Evolutionary conservation across 768 basidiomycete genomes (phyloP), one percentile per base, ranked within the genome.

Genomic region (Leccinum incarnatum): DNA sequence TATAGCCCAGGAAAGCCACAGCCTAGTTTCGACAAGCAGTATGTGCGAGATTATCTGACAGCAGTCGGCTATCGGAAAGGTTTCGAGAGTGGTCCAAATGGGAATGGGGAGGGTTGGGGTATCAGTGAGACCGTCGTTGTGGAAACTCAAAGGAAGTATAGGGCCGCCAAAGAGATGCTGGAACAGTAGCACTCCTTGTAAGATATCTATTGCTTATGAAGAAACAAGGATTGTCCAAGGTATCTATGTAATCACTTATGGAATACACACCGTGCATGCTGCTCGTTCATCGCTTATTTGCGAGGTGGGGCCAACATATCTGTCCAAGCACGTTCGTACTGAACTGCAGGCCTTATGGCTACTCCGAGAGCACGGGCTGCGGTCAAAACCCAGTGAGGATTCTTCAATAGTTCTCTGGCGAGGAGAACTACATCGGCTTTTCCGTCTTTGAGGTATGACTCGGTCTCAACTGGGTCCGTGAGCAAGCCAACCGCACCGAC

Each of bases 21-120:
- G 74, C 84, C 88, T 19, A 93, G 93, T 68, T 98, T 97, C 68
- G 97, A 98, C 73, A 99, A 98, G 76, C 97, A 99, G 75, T 98
- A 90, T 67, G 76, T 98, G 56, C 79, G 97, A 19, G 95, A 98
- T 70, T 93, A 93, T 88, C 77, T 99, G 29, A 87, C 87, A 11
- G 68, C 75, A 27, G 75, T 77, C 7, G 93, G 93, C 1, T 94
- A 91, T 69, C 78, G 74, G 63, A 89, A 88, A 69, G 91, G 91
- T 1, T 72, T 91, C n/a, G 92, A 94, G 70, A 81, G 76, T 53
- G 92, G 91, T 12, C 83, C 83, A 0, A 77, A 83, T 59, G 85
- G 87, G 30, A 78, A 83, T 54, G 83, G 84, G 14, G 78, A 86
- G 51, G 93, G 93, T 6, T 97, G 95, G 84, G 72, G 77, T 4